Base-by-base conservation (phyloP, 2,329 filamentous ascomycete species). In the Pseudopithomyces maydicus region DNA sequence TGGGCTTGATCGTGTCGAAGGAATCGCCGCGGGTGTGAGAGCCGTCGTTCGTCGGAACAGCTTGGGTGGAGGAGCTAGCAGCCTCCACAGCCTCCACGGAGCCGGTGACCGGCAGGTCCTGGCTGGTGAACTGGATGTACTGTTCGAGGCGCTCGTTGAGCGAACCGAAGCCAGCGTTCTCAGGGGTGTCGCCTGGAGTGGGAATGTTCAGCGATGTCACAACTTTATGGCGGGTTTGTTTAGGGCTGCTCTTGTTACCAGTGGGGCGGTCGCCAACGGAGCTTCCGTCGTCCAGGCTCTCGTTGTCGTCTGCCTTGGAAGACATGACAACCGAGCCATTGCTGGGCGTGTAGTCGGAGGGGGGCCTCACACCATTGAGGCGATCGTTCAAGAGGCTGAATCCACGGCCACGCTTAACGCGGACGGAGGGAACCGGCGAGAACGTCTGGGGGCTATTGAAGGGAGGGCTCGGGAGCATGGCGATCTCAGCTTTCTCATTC, bases 301-400 rank as follows among this genome's bases (percentile, higher is more conserved):
- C 55, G 4, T 63, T 59, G 2, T 68, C 66, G n/a, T 64, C 64
- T 35, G 59, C 62, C 23, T 46, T 55, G 2, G 63, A 38, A 4
- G 66, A 67, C 17, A 61, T 54, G 22, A 59, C 61, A 7, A 55
- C 48, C 3, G 70, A 72, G 41, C 51, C 57, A 36, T 35, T 59
- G 56, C 65, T 66, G 0, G 65, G 70, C 12, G 58, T 51, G 15
- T 56, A n/a, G 22, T 69, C 65, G 6, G 55, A 54, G 29, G n/a
- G n/a, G n/a, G n/a, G n/a, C n/a, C n/a, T n/a, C n/a, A n/a, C n/a
- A n/a, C n/a, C n/a, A n/a, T n/a, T 93, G 52, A 98, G 90, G 78
- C 94, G 92, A 63, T 95, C 94, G 72, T 93, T 93, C 71, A 98
- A 92, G 17, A 97, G 85, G 63, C 81, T 84, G 75, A 91, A 85